Percentiles rank a stretch among this genome's conserved stretches.
Conservation (phyloP, 1,284 basidiomycete genomes). For the Melampsora abietis-canadensis region DNA sequence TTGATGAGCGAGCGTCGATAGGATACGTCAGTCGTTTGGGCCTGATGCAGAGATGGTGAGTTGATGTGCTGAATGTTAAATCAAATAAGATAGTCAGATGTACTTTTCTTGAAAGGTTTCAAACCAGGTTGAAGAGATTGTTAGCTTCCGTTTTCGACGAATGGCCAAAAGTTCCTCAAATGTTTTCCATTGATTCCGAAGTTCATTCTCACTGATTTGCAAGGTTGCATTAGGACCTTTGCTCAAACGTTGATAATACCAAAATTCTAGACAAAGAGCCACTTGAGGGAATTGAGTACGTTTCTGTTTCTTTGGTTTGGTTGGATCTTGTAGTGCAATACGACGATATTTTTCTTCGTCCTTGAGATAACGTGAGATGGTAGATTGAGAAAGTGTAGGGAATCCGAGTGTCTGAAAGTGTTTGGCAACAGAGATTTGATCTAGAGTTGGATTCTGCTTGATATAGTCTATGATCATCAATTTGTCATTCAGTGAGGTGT, state of each 20-base stretch:
- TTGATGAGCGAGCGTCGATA: background rate
- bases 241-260: conserved; percentile 19
- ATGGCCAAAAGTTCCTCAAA: conserved; percentile 22
- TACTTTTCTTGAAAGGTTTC: conserved; percentile 31
- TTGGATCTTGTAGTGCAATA: conserved; percentile 20
- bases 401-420: conserved; percentile 35
- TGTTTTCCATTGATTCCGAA: conserved; percentile 24
- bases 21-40: conserved; percentile 33
- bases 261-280: conserved; percentile 29
- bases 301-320: conserved; percentile 38
- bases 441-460: conserved; percentile 15
- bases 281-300: conserved; percentile 26
- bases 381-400: conserved; percentile 41
- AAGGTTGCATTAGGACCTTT: background rate
- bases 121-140: background rate
- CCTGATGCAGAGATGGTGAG: background rate
- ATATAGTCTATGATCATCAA: conserved; percentile 42
- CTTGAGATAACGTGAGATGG: conserved; percentile 41
- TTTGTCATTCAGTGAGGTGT: conserved; percentile 32
- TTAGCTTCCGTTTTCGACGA: background rate
- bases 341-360: conserved; percentile 34
- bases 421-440: conserved; percentile 37
- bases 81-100: background rate
- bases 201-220: background rate
- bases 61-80: background rate